Percentiles rank a stretch among this genome's conserved stretches.
Conservation (phyloP, 2,329 filamentous ascomycete species). For the Acrodontium crateriforme region DNA sequence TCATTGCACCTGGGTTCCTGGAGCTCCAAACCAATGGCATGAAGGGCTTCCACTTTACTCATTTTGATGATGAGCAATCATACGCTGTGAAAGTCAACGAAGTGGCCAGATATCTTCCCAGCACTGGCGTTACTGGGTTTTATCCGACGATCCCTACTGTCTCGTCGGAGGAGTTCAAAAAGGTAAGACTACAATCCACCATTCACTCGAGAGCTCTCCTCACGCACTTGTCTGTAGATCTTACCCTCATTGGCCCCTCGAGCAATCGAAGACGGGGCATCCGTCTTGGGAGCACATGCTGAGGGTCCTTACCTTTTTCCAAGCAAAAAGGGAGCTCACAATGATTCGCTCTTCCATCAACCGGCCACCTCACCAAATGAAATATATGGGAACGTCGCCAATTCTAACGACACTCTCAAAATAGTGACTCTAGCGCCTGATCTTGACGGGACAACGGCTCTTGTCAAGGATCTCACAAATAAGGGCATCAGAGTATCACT, state of each 20-base stretch:
- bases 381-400: slow-evolving; percentile 33
- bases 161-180: slow-evolving; percentile 29
- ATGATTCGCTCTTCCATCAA: slow-evolving; percentile 29
- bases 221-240: slow-evolving; percentile 23
- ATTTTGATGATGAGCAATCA: slow-evolving; percentile 28
- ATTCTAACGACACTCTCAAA: slow-evolving; percentile 28
- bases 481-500: slow-evolving; percentile 33
- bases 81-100: slow-evolving; percentile 33
- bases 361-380: slow-evolving; percentile 21
- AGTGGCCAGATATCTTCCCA: slow-evolving; percentile 35
- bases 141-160: slow-evolving; percentile 42
- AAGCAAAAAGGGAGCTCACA: slow-evolving; percentile 41
- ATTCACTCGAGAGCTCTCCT: not conserved
- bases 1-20: slow-evolving; percentile 41
- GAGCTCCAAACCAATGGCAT: slow-evolving; percentile 43
- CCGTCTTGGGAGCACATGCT: slow-evolving; percentile 41
- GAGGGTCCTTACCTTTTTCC: slow-evolving; percentile 43
- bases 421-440: slow-evolving; percentile 42
- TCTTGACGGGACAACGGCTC: slow-evolving; percentile 25
- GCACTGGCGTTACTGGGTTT: slow-evolving; percentile 39
- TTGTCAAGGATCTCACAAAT: slow-evolving; percentile 30
- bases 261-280: slow-evolving; percentile 29
- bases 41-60: slow-evolving; percentile 41
- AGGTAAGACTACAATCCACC: slow-evolving; percentile 25
- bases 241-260: slow-evolving; percentile 34